Evolutionary conservation across 225 moss, liverwort and hornwort species (phyloP), one percentile per base, ranked within the genome.

Genomic region (Physcomitrellopsis africana): DNA sequence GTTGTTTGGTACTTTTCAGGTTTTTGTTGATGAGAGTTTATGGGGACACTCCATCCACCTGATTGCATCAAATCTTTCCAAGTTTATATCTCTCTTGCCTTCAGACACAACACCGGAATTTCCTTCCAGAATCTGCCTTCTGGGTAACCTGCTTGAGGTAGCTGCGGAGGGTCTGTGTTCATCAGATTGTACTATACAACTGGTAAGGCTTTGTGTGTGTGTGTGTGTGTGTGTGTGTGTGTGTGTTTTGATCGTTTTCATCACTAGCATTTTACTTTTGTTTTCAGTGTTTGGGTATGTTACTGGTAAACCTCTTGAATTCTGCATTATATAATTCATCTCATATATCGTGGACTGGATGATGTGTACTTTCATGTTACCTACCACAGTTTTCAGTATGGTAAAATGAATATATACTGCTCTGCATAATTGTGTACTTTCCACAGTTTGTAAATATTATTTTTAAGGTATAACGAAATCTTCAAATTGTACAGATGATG

Each of bases 91-190:
- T 68, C 49, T 92, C 72, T 76, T 99, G 54, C 99, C 99, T 63
- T 79, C 89, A 69, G 89, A 91, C 70, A 86, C 75, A 59, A 81
- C 83, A 80, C 79, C 84, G 67, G 79, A 88, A 69, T 86, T 93
- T 77, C 90, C 95, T 10, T 95, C 99, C 55, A 83, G 80, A 64
- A 90, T 93, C 77, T 95, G 93, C 72, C 85, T 95, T 59, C 89
- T 99, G 72, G 99, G 99, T 73, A 99, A 99, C 79, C 81, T 99
- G 49, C 49, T 99, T 79, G 95, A 99, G 69, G 86, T 92, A 72
- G 92, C 92, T 62, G 92, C 78, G 57, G 68, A 77, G 65, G 92
- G 89, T 75, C 78, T 95, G 58, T 87, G 85, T 73, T 85, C 85
- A 51, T 79, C 63, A 77, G 84, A 90, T 51, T 90, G 95, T 77